Evolutionary conservation across 164 flowering plant species (phyloP).

Genomic region (Macadamia tetraphylla): DNA sequence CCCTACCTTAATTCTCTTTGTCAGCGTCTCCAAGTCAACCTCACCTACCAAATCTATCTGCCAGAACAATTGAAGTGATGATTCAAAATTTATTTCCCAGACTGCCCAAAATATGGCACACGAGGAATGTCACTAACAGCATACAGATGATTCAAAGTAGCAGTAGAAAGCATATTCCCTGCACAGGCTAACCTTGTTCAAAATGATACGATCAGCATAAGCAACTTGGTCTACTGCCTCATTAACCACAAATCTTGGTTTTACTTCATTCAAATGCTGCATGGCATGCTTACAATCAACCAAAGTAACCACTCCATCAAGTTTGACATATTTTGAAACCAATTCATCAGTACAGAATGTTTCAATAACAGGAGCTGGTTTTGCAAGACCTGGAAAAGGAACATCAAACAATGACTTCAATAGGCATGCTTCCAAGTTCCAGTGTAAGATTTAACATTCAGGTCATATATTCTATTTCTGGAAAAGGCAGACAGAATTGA

Average conservation of each 20-base stretch:
- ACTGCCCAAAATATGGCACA: not conserved
- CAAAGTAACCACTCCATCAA: constrained; percentile 96
- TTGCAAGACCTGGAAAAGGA: constrained; percentile 78
- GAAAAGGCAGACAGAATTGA: not conserved
- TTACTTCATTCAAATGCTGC: constrained; percentile 81
- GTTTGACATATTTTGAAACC: constrained; percentile 72
- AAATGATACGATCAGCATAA: constrained; percentile 90
- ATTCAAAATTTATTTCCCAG: not conserved
- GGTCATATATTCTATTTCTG: not conserved
- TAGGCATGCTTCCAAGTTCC: not conserved
- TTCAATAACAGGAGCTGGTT: constrained; percentile 97
- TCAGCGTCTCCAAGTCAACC: constrained; percentile 49
- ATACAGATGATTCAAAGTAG: not conserved
- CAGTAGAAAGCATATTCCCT: not conserved
- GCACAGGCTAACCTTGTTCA: constrained; percentile 62
- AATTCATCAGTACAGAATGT: constrained; percentile 84
- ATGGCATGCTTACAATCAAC: constrained; percentile 92
- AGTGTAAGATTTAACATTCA: not conserved
- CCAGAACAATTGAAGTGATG: constrained; percentile 5
- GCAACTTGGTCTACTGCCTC: constrained; percentile 98
- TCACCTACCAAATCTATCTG: constrained; percentile 87
- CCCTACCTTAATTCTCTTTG: constrained; percentile 64
- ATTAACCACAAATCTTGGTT: constrained; percentile 96
- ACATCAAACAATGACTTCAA: not conserved
- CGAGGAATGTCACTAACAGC: not conserved